Base-by-base conservation (phyloP, 768 basidiomycete species). In the Coprinopsis cinerea region DNA sequence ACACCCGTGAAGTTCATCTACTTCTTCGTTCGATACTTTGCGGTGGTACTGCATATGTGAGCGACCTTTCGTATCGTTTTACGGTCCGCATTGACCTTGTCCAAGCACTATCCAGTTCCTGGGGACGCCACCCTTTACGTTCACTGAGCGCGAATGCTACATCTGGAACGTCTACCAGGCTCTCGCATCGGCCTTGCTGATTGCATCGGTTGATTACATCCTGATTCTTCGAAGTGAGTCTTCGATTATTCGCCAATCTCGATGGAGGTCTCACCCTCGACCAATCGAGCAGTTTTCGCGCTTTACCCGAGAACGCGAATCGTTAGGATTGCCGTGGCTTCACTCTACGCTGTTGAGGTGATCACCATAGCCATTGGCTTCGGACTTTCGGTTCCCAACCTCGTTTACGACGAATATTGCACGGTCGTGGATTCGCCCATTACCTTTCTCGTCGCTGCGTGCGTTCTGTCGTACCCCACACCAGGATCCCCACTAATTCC, bases 201-300 rank as follows among this genome's bases (percentile, higher is more conserved):
- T 45, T 10, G 13, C 44, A 4, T 17, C 55, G 43, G 67, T 72
- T 11, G 73, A 75, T 52, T 63, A 62, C 14, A 62, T 75, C 28
- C 61, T 75, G 14, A 69, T 73, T 42, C 54, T 73, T 30, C 63
- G 73, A 55, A 63, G 73, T 71, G 47, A 43, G 57, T 52, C 15
- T 2, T 25, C 24, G 7, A 2, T 18, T 35, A 13, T 23, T 24
- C 15, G 7, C 30, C 7, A 32, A 15, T 15, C 30, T 7, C 7
- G 30, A 32, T 15, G 7, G 15, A 7, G 7, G 15, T 7, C 15
- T 23, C 23, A 43, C 23, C 17, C 17, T 23, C 11, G 11, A 9
- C 42, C 18, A 27, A 25, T 7, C 11, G 18, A 4, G 4, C 49
- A 72, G 71, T 73, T 2, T 66, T 64, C 48, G 72, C 72, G 1